phyloP scores from a whole-genome alignment of 129 eudicot species.

The Cynara cardunculus region DNA sequence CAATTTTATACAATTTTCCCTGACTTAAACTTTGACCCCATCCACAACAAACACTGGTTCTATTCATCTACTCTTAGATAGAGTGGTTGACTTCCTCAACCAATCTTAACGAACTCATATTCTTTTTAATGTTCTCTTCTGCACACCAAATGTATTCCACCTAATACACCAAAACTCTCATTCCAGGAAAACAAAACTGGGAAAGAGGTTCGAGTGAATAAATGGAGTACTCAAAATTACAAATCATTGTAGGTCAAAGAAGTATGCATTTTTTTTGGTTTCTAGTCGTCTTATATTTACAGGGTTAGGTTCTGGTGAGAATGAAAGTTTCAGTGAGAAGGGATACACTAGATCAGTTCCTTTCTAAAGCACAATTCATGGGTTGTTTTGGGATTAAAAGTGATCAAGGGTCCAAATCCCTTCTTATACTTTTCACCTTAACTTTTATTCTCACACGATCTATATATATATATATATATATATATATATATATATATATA shows the following conservation, averaged over 20 bases:
- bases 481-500: no score
- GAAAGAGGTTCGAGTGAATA: background rate
- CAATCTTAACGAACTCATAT: constrained; percentile 29
- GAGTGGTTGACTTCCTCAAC: constrained; percentile 29
- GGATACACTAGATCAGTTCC: no score
- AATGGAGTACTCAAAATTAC: background rate
- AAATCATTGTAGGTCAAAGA: background rate
- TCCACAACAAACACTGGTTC: background rate
- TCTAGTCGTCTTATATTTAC: background rate
- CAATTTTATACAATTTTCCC: no score
- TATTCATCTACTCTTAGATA: constrained; percentile 6
- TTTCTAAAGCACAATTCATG: no score
- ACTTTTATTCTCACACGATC: no score
- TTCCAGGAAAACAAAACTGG: background rate
- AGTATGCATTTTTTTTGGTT: background rate
- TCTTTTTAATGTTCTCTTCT: background rate
- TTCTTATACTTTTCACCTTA: no score
- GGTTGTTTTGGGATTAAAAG: no score
- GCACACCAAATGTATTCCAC: constrained; percentile 22
- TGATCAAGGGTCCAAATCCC: no score
- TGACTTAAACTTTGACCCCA: constrained; percentile 3
- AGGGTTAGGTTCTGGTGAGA: no score
- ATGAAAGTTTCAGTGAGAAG: no score
- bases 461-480: no score
- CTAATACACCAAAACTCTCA: constrained; percentile 22